phyloP scores from a whole-genome alignment of 768 basidiomycete genomes.

The Calocybe gangraenosa region DNA sequence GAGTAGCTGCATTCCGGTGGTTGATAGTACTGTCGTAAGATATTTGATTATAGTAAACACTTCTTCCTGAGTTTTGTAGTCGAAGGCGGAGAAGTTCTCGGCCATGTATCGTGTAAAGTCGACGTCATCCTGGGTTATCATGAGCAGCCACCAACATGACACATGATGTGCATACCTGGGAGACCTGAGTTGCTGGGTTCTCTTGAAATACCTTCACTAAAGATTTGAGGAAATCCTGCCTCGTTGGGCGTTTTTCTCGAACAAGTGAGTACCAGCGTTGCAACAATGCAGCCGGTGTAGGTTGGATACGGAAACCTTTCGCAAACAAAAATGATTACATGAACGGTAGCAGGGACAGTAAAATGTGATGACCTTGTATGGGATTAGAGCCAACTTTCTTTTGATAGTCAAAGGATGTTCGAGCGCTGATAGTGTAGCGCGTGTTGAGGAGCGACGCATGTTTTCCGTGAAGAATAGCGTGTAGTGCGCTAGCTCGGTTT shows the following conservation, averaged over 20 bases:
- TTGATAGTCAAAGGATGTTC: slow-evolving; percentile 83
- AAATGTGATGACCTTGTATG: slow-evolving; percentile 47
- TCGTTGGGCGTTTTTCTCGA: slow-evolving; percentile 81
- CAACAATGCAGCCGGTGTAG: slow-evolving; percentile 68
- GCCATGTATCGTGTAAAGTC: slow-evolving; percentile 90
- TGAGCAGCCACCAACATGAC: neutral
- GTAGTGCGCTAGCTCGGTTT: slow-evolving; percentile 74
- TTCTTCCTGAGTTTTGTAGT: slow-evolving; percentile 96
- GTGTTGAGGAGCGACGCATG: slow-evolving; percentile 88
- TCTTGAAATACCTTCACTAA: slow-evolving; percentile 84
- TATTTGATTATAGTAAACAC: slow-evolving; percentile 79
- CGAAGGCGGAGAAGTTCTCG: slow-evolving; percentile 88
- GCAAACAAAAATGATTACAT: slow-evolving; percentile 3
- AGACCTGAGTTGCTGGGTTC: slow-evolving; percentile 45
- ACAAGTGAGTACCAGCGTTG: slow-evolving; percentile 90
- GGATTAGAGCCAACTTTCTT: slow-evolving; percentile 41
- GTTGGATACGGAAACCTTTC: slow-evolving; percentile 62
- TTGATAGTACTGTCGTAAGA: slow-evolving; percentile 72
- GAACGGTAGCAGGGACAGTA: neutral
- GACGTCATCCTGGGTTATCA: slow-evolving; percentile 60
- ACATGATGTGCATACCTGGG: slow-evolving; percentile 41
- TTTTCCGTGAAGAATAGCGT: slow-evolving; percentile 80
- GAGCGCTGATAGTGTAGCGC: slow-evolving; percentile 77
- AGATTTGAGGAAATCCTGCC: slow-evolving; percentile 85
- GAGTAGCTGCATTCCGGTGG: slow-evolving; percentile 77